Evolutionary conservation across 371 early-diverging fungal genomes (phyloP), one percentile per base, ranked within the genome.

Genomic region (Actinomortierella ambigua): DNA sequence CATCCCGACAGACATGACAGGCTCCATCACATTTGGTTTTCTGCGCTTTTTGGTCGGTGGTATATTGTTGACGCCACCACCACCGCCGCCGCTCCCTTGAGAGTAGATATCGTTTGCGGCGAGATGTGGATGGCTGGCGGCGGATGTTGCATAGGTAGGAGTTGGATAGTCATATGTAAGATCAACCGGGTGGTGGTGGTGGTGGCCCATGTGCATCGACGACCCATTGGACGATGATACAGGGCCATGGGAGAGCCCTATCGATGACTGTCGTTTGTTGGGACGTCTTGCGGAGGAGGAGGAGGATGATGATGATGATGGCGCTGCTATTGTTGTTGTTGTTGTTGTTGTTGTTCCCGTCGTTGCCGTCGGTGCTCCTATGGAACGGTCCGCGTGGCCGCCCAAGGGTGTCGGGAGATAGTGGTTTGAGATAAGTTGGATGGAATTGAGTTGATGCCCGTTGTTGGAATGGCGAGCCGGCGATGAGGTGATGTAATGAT

Each of bases 261-360:
- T 57, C 1, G 73, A 73, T 11, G 73, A 67, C 34, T 39, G 17
- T 41, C 73, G 51, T 23, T 73, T 73, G 54, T 73, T 73, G 6
- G 67, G 55, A 26, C 67, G 62, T 52, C 67, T 66, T 22, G 73
- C 59, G 43, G 48, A 26, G 39, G 54, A 43, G 2, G 44, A 28
- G 28, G 48, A 43, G 15, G 23, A 47, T 39, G 63, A 56, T 22
- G 53, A 55, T 56, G 57, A 56, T 61, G 58, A 18, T 2, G 62
- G 22, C 48, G 23, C 52, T 39, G 47, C 48, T 52, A 61, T 58
- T 52, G 60, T 46, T 22, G 59, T 46, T 14, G 49, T 3, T 47
- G 48, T 22, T 56, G 56, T 27, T 56, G 47, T 17, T 48, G 49
- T 14, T 52, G 29, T 43, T 57, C 53, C 41, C 44, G 39, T 18